Percentiles rank a stretch among this genome's conserved stretches.
These are phyloP conservation scores for Lophiostoma macrostomum DNA, from an alignment of 495 filamentous ascomycete genomes.

Conservation along the genomic window DNA sequence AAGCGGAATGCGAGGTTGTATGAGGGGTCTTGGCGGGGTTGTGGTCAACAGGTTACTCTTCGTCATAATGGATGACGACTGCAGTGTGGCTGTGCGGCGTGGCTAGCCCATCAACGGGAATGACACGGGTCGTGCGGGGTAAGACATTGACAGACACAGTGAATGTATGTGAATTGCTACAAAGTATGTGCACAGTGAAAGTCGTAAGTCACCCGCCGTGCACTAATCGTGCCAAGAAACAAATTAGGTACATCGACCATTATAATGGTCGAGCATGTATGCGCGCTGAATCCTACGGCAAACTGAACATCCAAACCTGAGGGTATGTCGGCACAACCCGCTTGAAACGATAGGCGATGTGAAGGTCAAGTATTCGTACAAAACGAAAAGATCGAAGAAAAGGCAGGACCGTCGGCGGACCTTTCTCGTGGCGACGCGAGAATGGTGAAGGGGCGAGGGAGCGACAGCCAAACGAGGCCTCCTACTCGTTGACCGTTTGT, in stretches of 20 bases:
- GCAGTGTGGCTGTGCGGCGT: slow-evolving; percentile 8
- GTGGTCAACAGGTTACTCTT: no score
- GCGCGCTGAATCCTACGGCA: slow-evolving; percentile 10
- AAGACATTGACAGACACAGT: neutral
- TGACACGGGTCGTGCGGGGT: neutral
- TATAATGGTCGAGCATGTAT: no score
- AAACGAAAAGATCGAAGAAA: slow-evolving; percentile 2
- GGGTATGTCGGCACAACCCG: neutral
- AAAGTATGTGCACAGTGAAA: slow-evolving; percentile 30
- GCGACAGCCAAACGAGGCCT: no score
- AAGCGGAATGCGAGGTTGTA: no score
- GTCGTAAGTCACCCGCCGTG: slow-evolving; percentile 1
- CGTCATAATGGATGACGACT: neutral
- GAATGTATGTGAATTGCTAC: slow-evolving; percentile 11
- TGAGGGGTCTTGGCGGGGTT: no score
- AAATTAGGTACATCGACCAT: no score
- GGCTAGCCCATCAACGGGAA: neutral
- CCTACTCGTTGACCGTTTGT: no score
- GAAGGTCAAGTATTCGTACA: slow-evolving; percentile 20
- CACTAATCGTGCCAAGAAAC: slow-evolving; percentile 1
- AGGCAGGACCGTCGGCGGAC: no score
- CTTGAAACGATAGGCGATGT: neutral
- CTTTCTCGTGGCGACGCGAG: no score
- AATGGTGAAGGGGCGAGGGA: no score
- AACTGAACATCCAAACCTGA: slow-evolving; percentile 8